Conservation (phyloP, 305 asterid genomes). For the Plantago coronopus region DNA sequence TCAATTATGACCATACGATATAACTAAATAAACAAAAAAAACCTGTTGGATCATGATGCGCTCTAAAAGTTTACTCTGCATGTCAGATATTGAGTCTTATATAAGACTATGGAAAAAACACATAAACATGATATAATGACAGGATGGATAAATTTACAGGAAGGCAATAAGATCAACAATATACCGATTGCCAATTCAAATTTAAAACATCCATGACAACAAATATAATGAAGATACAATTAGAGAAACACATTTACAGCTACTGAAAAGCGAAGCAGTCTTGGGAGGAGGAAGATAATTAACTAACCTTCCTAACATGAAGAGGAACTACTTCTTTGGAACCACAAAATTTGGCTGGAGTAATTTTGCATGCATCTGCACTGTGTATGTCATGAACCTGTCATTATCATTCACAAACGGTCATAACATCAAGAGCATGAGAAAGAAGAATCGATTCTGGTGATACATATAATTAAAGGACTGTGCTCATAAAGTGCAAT, state of each 20-base stretch:
- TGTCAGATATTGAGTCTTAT: not conserved
- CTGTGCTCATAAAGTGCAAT: no score
- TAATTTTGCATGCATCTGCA: constrained; percentile 90
- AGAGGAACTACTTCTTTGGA: constrained; percentile 90
- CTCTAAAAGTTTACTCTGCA: not conserved
- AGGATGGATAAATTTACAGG: not conserved
- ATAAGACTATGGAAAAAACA: not conserved
- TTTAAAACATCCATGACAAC: no score
- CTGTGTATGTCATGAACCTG: constrained; percentile 74
- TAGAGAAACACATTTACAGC: no score
- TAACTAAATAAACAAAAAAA: not conserved
- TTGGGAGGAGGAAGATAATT: constrained; percentile 3
- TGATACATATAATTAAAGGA: not conserved
- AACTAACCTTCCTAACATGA: constrained; percentile 65
- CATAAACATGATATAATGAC: not conserved
- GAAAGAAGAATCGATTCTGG: not conserved
- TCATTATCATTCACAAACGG: constrained; percentile 21
- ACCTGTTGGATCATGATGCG: not conserved
- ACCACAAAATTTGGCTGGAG: constrained; percentile 94
- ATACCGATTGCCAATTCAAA: no score
- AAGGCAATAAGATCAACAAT: no score
- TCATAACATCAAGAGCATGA: constrained; percentile 2
- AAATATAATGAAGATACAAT: no score
- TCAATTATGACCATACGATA: not conserved
- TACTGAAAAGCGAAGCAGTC: constrained; percentile 2